phyloP scores from a whole-genome alignment of 1,284 basidiomycete species.

The Kwoniella shivajii region DNA sequence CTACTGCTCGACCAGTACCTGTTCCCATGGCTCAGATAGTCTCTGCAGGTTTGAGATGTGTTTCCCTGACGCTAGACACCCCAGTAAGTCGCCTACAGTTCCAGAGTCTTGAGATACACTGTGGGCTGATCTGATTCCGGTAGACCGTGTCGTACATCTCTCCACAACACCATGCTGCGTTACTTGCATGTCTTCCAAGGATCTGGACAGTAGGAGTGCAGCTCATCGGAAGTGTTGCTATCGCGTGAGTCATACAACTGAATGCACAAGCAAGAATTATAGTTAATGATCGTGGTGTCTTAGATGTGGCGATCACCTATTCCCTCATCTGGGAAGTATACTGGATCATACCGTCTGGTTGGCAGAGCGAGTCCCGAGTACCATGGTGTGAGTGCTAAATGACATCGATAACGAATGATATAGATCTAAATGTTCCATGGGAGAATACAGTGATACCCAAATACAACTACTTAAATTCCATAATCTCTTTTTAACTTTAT shows the following conservation, averaged over 20 bases:
- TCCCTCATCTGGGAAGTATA: constrained; percentile 45
- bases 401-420: background rate
- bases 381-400: constrained; percentile 30
- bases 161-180: constrained; percentile 43
- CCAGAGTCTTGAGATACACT: too few species aligned
- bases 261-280: background rate
- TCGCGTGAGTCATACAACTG: constrained; percentile 24
- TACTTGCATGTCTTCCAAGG: constrained; percentile 35
- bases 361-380: constrained; percentile 33
- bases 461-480: constrained; percentile 46
- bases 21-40: constrained; percentile 66
- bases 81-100: constrained; percentile 51
- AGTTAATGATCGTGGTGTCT: constrained; percentile 9
- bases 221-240: constrained; percentile 32
- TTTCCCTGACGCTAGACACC: constrained; percentile 64
- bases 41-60: constrained; percentile 46
- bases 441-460: constrained; percentile 23
- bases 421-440: background rate
- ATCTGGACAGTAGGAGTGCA: constrained; percentile 45
- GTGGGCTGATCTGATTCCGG: constrained; percentile 4
- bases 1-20: constrained; percentile 67
- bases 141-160: constrained; percentile 43
- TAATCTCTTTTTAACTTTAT: constrained; percentile 34
- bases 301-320: constrained; percentile 43
- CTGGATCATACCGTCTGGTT: constrained; percentile 50